Percentiles rank a stretch among this genome's conserved stretches.
Conservation (phyloP, 495 filamentous ascomycete species). For the Saxispiralis lemnorum region DNA sequence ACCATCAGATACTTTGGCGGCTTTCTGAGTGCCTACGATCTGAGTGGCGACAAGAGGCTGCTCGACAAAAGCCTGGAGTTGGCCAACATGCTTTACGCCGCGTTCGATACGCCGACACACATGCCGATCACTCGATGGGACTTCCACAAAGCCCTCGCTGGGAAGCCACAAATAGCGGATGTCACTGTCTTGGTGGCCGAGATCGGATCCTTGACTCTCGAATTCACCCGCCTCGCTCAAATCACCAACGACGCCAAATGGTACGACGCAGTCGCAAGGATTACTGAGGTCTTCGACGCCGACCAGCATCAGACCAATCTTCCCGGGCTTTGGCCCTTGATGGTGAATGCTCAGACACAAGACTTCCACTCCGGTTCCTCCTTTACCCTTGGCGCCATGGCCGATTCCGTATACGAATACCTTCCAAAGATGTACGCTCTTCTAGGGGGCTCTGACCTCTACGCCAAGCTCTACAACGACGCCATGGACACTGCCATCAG, state of each 20-base stretch:
- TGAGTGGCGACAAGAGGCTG: slow-evolving; percentile 20
- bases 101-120: slow-evolving; percentile 26
- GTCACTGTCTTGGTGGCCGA: slow-evolving; percentile 25
- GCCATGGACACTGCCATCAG: slow-evolving; percentile 21
- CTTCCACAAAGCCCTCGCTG: slow-evolving; percentile 24
- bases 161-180: slow-evolving; percentile 27
- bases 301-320: slow-evolving; percentile 23
- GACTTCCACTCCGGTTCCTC: slow-evolving; percentile 26
- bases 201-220: slow-evolving; percentile 23
- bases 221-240: slow-evolving; percentile 23
- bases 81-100: slow-evolving; percentile 23
- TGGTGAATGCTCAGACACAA: slow-evolving; percentile 22
- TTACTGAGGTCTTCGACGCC: slow-evolving; percentile 18
- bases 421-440: slow-evolving; percentile 33
- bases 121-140: slow-evolving; percentile 34
- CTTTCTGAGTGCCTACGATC: slow-evolving; percentile 23
- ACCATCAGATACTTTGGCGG: slow-evolving; percentile 26
- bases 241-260: slow-evolving; percentile 23
- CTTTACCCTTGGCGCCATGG: slow-evolving; percentile 24
- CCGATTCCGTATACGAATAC: slow-evolving; percentile 27
- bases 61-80: slow-evolving; percentile 23
- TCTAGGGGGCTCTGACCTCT: slow-evolving; percentile 19
- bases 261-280: slow-evolving; percentile 21
- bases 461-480: slow-evolving; percentile 20
- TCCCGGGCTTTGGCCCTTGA: slow-evolving; percentile 26